A percentile compares a stretch with the other conserved stretches of the same genome.
Evolutionary conservation across 441 rosid genomes (phyloP).

Genomic region (Erodium texanum): DNA sequence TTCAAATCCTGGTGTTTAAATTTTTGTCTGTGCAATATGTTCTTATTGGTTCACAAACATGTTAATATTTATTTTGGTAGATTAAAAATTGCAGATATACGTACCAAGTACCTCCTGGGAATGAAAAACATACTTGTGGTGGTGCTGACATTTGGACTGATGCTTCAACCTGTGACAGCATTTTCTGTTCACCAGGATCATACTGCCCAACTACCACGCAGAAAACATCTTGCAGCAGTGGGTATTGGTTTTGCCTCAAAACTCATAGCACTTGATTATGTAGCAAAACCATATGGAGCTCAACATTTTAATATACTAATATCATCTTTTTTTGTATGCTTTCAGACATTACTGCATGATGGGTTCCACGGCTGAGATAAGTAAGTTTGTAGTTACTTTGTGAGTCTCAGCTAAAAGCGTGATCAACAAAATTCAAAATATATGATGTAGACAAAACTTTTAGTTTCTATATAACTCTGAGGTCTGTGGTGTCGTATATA

Average conservation of each 20-base stretch:
- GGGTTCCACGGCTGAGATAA: constrained; percentile 73
- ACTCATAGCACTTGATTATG: constrained; percentile 19
- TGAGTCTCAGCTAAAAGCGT: neutral
- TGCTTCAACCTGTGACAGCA: constrained; percentile 41
- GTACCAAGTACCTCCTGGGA: constrained; percentile 65
- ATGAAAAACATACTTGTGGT: constrained; percentile 74
- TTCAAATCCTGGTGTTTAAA: constrained; percentile 15
- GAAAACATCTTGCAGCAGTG: constrained; percentile 52
- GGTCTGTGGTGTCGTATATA: neutral
- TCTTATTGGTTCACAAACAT: neutral
- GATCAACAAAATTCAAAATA: neutral
- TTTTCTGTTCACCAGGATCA: constrained; percentile 82
- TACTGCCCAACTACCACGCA: constrained; percentile 67
- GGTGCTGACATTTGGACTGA: constrained; percentile 94
- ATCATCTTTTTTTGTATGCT: constrained; percentile 21
- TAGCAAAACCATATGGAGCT: constrained; percentile 8
- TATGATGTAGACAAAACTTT: neutral
- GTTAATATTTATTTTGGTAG: neutral
- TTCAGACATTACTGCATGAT: constrained; percentile 78
- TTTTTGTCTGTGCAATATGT: constrained; percentile 8
- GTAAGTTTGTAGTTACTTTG: constrained; percentile 32
- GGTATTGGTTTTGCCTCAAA: constrained; percentile 44
- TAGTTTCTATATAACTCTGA: neutral
- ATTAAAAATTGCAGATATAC: constrained; percentile 44
- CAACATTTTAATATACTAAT: constrained; percentile 15